phyloP scores from a whole-genome alignment of 495 filamentous ascomycete genomes.

The Neurospora sp. region DNA sequence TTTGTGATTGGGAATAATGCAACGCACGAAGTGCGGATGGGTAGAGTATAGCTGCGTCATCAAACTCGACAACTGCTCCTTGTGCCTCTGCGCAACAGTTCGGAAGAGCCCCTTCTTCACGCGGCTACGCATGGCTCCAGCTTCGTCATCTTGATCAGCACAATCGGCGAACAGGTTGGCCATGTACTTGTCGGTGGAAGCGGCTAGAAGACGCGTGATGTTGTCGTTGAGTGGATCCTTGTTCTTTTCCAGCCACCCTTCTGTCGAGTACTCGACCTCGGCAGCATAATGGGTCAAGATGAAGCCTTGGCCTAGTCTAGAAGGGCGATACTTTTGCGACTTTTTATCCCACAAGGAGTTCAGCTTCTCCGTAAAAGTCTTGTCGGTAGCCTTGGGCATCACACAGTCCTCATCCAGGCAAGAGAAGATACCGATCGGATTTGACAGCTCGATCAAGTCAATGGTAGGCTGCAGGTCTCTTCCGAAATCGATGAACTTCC shows the following conservation, averaged over 20 bases:
- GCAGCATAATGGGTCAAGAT: constrained; percentile 98
- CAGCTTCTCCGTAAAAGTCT: constrained; percentile 93
- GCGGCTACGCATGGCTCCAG: constrained; percentile 57
- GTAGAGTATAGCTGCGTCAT: constrained; percentile 96
- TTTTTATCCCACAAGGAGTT: constrained; percentile 95
- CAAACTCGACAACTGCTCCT: constrained; percentile 87
- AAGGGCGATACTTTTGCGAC: constrained; percentile 82
- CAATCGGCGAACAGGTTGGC: constrained; percentile 84
- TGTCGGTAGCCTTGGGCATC: constrained; percentile 98
- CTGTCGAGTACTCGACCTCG: constrained; percentile 92
- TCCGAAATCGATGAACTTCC: constrained; percentile 99
- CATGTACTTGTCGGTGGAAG: constrained; percentile 72
- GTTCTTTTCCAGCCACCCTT: constrained; percentile 97
- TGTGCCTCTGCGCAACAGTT: constrained; percentile 94
- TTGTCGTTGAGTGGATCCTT: constrained; percentile 98
- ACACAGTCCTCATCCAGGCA: constrained; percentile 97
- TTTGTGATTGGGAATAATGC: constrained; percentile 97
- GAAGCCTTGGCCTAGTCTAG: constrained; percentile 84
- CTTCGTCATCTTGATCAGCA: constrained; percentile 58
- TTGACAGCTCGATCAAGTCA: constrained; percentile 89
- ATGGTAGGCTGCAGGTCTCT: constrained; percentile 97
- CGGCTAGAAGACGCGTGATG: constrained; percentile 75
- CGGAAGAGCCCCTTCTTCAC: constrained; percentile 98
- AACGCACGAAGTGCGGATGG: constrained; percentile 96
- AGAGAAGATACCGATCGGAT: constrained; percentile 97